Evolutionary conservation across 768 basidiomycete species (phyloP).

Genomic region (Pholiota microspora): DNA sequence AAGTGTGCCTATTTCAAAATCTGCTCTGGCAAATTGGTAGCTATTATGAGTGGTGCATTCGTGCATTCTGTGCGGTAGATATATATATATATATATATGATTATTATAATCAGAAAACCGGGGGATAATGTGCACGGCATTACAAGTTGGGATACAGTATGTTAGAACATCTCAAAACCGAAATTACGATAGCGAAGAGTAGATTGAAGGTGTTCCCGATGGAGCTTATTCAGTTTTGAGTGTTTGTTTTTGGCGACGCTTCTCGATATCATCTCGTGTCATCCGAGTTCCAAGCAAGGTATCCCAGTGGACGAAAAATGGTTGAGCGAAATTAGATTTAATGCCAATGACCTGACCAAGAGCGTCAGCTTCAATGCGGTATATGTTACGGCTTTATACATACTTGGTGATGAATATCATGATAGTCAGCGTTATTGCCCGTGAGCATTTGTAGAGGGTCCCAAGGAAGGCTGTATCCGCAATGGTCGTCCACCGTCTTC

Average conservation of each 20-base stretch:
- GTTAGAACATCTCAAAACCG: background rate
- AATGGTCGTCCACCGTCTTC: constrained; percentile 97
- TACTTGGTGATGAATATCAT: constrained; percentile 97
- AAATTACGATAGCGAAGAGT: background rate
- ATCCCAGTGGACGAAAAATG: constrained; percentile 97
- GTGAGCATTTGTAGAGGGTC: constrained; percentile 89
- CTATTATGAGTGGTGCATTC: background rate
- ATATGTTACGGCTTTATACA: constrained; percentile 16
- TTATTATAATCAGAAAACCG: background rate
- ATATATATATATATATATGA: background rate
- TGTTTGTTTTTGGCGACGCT: constrained; percentile 37
- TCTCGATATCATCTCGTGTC: constrained; percentile 66
- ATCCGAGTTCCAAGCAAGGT: constrained; percentile 78
- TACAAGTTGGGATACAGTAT: constrained; percentile 10
- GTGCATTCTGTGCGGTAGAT: background rate
- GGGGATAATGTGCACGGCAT: background rate
- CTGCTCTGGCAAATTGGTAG: constrained; percentile 54
- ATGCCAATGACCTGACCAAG: constrained; percentile 66
- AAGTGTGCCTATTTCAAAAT: constrained; percentile 53
- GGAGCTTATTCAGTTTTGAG: constrained; percentile 20
- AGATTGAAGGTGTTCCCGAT: background rate
- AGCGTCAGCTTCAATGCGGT: constrained; percentile 2
- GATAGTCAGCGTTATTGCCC: constrained; percentile 92
- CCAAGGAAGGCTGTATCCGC: constrained; percentile 86
- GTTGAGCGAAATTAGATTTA: constrained; percentile 94